Percentiles rank a stretch among this genome's conserved stretches.
Conservation (phyloP, 768 basidiomycete genomes). For the Paxillus rubicundulus region DNA sequence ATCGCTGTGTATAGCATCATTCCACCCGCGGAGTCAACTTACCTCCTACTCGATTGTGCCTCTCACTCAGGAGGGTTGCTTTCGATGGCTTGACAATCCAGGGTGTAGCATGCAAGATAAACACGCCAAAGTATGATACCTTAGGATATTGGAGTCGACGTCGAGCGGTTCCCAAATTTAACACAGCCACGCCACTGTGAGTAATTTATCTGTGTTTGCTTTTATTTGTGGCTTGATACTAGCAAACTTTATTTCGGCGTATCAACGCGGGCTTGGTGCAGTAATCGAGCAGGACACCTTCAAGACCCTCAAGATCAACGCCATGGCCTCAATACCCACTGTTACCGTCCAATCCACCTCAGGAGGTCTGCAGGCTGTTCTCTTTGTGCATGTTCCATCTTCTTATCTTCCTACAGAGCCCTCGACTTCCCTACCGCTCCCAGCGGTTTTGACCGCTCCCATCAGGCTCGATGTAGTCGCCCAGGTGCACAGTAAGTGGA, state of each 20-base stretch:
- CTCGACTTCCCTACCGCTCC: slow-evolving; percentile 85
- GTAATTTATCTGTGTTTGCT: neutral
- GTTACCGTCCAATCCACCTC: slow-evolving; percentile 76
- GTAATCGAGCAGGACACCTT: slow-evolving; percentile 18
- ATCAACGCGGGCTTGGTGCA: neutral
- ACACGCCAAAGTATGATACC: too few species aligned
- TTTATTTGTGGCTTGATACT: slow-evolving; percentile 33
- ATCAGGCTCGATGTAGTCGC: slow-evolving; percentile 98
- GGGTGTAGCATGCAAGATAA: too few species aligned
- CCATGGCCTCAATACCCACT: slow-evolving; percentile 92
- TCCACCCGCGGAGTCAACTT: too few species aligned
- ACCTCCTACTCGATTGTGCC: too few species aligned
- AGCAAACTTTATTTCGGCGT: slow-evolving; percentile 25
- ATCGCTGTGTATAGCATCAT: too few species aligned
- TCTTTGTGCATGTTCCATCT: neutral
- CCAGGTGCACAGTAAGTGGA: slow-evolving; percentile 95
- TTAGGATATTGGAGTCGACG: too few species aligned
- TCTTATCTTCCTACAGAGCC: slow-evolving; percentile 51
- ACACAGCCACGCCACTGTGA: neutral
- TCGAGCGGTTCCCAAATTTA: too few species aligned
- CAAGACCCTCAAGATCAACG: slow-evolving; percentile 42
- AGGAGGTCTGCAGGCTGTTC: slow-evolving; percentile 53
- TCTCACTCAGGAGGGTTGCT: too few species aligned
- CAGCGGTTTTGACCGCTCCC: slow-evolving; percentile 95
- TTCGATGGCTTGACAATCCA: too few species aligned